Base-by-base conservation (phyloP, 306 rosid genomes). In the Echinosophora koreensis region DNA sequence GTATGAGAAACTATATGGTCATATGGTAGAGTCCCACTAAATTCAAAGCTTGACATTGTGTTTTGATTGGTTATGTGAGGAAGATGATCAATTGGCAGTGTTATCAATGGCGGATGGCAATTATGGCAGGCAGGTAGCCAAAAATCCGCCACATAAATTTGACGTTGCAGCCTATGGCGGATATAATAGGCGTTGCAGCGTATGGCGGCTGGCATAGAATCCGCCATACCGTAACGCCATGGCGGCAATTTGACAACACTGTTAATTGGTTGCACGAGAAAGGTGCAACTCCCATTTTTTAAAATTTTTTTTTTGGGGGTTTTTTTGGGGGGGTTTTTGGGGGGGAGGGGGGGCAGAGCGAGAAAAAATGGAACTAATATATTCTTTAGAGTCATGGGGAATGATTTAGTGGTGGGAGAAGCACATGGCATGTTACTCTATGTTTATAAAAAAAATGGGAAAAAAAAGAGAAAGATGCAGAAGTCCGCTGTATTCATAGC, bases 341-440 rank as follows among this genome's bases (percentile, higher is more conserved):
- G 22, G 22, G 22, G 22, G 22, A 1, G 22, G 37, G 58, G 62
- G 22, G 5, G 6, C 5, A 1, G 32, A 28, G 59, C 8, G 46
- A 6, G 28, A 18, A 17, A 73, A 73, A 60, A 49, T 49, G 64
- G 12, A 76, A 64, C 15, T 51, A 62, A 57, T 16, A 18, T 50
- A n/a, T 16, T 58, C 42, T 69, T 37, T 46, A 63, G 46, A 78
- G 55, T 68, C 38, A 17, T 55, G 5, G 67, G 68, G 66, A 38
- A 76, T 65, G 73, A 15, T 46, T 27, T 22, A 50, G 41, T 13
- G 41, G 30, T 76, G 1, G 14, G 66, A 70, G 30, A 70, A 46
- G 17, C 41, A 22, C 51, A 4, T 34, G 56, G 37, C 28, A 27
- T 60, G 15, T 52, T 44, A 14, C 60, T 68, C 9, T 50, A 42